A percentile compares a stretch with the other conserved stretches of the same genome.
Evolutionary conservation across 2,329 filamentous ascomycete genomes (phyloP).

Genomic region (Amylocarpus encephaloides): DNA sequence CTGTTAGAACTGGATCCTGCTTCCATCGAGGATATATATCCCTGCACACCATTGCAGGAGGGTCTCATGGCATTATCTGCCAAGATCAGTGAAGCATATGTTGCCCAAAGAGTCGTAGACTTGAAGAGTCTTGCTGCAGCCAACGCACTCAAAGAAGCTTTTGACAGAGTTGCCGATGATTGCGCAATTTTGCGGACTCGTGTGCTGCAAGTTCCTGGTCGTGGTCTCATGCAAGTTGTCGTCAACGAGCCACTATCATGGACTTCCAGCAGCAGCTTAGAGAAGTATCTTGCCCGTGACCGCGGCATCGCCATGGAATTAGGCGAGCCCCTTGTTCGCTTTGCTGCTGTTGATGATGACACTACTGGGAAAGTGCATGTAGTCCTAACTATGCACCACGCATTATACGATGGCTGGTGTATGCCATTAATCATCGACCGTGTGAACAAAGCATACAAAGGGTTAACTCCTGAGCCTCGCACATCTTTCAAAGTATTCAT

Average conservation of each 20-base stretch:
- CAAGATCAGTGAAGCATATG: constrained; percentile 31
- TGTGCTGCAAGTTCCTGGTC: constrained; percentile 29
- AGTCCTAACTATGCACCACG: constrained; percentile 50
- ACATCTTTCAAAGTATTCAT: constrained; percentile 42
- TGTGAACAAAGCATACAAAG: constrained; percentile 22
- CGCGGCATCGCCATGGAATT: constrained; percentile 25
- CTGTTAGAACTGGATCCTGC: constrained; percentile 18
- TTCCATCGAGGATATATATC: constrained; percentile 35
- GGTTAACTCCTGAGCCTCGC: constrained; percentile 20
- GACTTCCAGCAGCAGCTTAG: constrained; percentile 17
- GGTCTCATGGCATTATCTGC: constrained; percentile 33
- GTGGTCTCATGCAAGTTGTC: constrained; percentile 23
- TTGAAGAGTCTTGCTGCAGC: constrained; percentile 21
- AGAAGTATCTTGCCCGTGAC: constrained; percentile 21
- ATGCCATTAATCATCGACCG: constrained; percentile 29
- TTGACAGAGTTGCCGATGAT: constrained; percentile 25
- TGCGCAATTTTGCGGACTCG: constrained; percentile 33
- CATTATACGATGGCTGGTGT: constrained; percentile 51
- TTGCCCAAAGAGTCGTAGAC: constrained; percentile 28
- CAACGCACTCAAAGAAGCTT: constrained; percentile 26
- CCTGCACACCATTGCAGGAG: constrained; percentile 35
- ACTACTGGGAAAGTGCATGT: constrained; percentile 34
- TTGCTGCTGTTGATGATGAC: constrained; percentile 17
- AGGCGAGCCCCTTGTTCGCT: constrained; percentile 19
- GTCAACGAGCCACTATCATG: constrained; percentile 17